phyloP scores from a whole-genome alignment of 768 basidiomycete species.

The Termitomyces sp. region DNA sequence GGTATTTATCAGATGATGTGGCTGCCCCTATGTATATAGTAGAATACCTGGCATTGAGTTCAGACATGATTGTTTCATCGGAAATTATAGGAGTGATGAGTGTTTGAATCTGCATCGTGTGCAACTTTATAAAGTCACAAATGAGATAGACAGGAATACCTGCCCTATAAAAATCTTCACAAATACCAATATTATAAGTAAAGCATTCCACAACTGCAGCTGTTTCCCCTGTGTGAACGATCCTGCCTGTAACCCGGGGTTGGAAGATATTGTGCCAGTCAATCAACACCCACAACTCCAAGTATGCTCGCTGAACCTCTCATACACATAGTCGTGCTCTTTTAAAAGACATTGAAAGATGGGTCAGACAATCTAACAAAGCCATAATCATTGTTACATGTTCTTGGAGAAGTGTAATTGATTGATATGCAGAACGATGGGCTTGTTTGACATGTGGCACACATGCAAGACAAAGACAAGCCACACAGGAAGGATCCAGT shows the following conservation, averaged over 20 bases:
- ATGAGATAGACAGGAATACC: constrained; percentile 7
- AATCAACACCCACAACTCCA: neutral
- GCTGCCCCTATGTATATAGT: neutral
- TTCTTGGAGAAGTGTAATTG: neutral
- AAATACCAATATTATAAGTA: no score
- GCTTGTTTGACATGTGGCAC: neutral
- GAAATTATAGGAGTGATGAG: neutral
- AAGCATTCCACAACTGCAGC: no score
- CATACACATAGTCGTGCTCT: neutral
- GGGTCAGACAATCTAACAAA: neutral
- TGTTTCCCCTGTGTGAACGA: no score
- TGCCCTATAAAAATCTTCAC: no score
- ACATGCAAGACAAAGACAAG: neutral
- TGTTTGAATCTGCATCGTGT: neutral
- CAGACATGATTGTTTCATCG: neutral
- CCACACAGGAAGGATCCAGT: neutral
- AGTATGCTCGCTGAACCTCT: neutral
- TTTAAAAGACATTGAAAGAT: neutral
- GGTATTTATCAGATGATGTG: neutral
- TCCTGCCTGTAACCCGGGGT: neutral
- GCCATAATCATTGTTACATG: neutral
- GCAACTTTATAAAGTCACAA: neutral
- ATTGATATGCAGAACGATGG: neutral
- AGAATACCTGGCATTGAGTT: neutral
- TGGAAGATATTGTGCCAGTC: neutral